These are phyloP conservation scores for Triticum aestivum DNA, from an alignment of 176 grass and related monocot genomes.

Conservation along the genomic window IWGSC_CS_RefSeq_v2.1 NC_057812.1:676093130-676093629, in stretches of 20 bases:
- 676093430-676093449: too few relatives aligned
- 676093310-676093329: background rate
- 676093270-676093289: background rate
- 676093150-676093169: background rate
- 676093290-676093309: background rate
- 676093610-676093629: background rate
- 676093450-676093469: too few relatives aligned
- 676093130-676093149: background rate
- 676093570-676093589: background rate
- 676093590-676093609: background rate
- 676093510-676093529: background rate
- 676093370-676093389: background rate
- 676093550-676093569: background rate
- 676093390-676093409: background rate
- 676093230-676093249: background rate
- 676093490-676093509: background rate
- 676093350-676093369: too few relatives aligned
- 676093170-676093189: constrained; percentile 3
- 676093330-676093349: too few relatives aligned
- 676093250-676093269: background rate
- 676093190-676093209: background rate
- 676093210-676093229: background rate
- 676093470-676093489: too few relatives aligned
- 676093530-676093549: background rate
- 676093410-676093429: background rate